Evolutionary conservation across 108 stramenopile genomes (phyloP).

Genomic region (Skeletonema menzelii): DNA sequence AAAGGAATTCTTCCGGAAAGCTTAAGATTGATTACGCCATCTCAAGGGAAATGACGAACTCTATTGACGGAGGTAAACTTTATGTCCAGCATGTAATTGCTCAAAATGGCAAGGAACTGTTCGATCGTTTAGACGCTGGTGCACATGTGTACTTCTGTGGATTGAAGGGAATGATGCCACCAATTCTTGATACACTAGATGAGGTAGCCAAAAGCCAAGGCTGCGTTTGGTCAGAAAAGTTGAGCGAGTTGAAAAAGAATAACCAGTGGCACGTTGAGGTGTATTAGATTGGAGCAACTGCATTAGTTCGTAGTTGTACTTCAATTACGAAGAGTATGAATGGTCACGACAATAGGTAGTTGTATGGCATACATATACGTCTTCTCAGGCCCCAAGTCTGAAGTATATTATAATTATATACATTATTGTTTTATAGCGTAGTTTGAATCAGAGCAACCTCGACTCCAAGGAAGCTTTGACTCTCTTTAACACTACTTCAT

Average conservation of each 20-base stretch:
- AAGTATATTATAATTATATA: no score
- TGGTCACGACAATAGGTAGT: background rate
- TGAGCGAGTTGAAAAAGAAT: slow-evolving; percentile 65
- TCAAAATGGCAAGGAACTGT: slow-evolving; percentile 67
- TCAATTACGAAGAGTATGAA: no score
- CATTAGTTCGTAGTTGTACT: background rate
- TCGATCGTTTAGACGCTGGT: slow-evolving; percentile 63
- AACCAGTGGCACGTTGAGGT: slow-evolving; percentile 88
- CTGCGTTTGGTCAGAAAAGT: slow-evolving; percentile 59
- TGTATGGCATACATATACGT: no score
- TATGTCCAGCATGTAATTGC: slow-evolving; percentile 84
- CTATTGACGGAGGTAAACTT: slow-evolving; percentile 69
- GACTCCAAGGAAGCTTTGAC: background rate
- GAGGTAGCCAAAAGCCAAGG: slow-evolving; percentile 55
- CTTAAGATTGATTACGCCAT: slow-evolving; percentile 77
- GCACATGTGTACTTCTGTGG: slow-evolving; percentile 90
- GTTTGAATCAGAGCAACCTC: background rate
- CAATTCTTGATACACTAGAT: slow-evolving; percentile 77
- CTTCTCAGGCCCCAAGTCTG: no score
- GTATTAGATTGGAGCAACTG: slow-evolving; percentile 54
- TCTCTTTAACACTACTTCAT: background rate
- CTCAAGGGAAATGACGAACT: slow-evolving; percentile 78
- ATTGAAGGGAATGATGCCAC: slow-evolving; percentile 93
- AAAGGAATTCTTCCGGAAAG: slow-evolving; percentile 45
- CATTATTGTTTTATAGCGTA: background rate